Percentiles rank a stretch among this genome's conserved stretches.
Evolutionary conservation across 2,329 filamentous ascomycete species (phyloP).

Genomic region (Mollisia scopiformis): DNA sequence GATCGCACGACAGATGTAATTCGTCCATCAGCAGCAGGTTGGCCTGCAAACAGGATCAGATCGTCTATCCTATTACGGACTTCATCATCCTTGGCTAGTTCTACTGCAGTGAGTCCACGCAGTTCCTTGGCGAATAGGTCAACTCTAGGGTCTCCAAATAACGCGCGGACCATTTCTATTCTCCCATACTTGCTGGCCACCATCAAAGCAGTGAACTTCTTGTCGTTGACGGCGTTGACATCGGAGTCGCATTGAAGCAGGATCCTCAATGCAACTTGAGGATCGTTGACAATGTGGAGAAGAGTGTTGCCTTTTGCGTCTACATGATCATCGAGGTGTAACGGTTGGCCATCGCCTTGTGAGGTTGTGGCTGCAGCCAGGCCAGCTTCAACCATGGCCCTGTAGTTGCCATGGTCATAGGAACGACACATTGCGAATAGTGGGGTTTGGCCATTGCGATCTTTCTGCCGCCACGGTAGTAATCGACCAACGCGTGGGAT

Average conservation of each 20-base stretch:
- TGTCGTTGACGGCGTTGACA: constrained; percentile 93
- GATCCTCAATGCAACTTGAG: constrained; percentile 73
- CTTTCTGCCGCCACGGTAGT: constrained; percentile 86
- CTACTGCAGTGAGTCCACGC: constrained; percentile 88
- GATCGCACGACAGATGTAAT: constrained; percentile 93
- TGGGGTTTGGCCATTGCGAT: constrained; percentile 98
- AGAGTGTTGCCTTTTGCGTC: constrained; percentile 93
- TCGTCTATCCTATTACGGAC: constrained; percentile 97
- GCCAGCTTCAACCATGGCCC: constrained; percentile 82
- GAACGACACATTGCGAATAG: constrained; percentile 93
- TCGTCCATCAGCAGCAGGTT: constrained; percentile 72
- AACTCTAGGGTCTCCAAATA: constrained; percentile 87
- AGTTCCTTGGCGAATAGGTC: constrained; percentile 84
- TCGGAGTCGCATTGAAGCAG: constrained; percentile 89
- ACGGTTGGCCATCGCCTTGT: constrained; percentile 76
- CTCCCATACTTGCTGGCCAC: constrained; percentile 97
- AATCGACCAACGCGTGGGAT: constrained; percentile 76
- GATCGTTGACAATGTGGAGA: constrained; percentile 92
- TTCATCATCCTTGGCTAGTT: constrained; percentile 97
- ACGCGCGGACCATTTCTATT: constrained; percentile 85
- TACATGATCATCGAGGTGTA: constrained; percentile 91
- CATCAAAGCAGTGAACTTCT: constrained; percentile 94
- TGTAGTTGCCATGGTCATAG: constrained; percentile 90
- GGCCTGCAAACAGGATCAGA: constrained; percentile 78
- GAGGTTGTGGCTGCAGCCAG: constrained; percentile 72